Base-by-base conservation (phyloP, 2,329 filamentous ascomycete genomes). In the Penicillium psychrosexuale region DNA sequence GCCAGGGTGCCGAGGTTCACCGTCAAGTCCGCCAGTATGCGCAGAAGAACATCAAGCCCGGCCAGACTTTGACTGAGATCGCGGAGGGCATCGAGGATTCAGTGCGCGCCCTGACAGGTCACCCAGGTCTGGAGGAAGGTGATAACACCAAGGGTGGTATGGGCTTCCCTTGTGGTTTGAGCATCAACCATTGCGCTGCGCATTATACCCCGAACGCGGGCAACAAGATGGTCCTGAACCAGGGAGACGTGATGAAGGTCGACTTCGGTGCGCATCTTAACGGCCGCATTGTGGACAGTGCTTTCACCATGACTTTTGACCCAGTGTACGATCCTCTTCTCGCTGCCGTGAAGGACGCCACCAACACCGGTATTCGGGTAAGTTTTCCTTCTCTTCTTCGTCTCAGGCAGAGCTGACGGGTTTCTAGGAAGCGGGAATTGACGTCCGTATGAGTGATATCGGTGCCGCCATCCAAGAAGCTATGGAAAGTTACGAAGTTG, bases 401-500 rank as follows among this genome's bases (percentile, higher is more conserved):
- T 42, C 31, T 45, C 50, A 24, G 13, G 8, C 22, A 33, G 48
- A 51, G 48, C 55, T 66, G 44, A 63, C 54, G n/a, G 7, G 8
- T 11, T n/a, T 51, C 22, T 62, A 85, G 80, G 89, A 95, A 78
- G 91, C 92, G 6, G 92, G 92, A 66, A 96, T 97, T 67, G 92
- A 97, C 70, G 91, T 91, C 44, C 86, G 92, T 53, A 86, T 97
- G 66, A 87, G 88, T 60, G 91, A 96, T 67, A 89, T 96, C 60
- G 90, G 91, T 57, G 88, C 84, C 9, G 81, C 84, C 17, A 93
- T 96, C 65, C 91, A 96, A 75, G 91, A 96, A 75, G 84, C 88
- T 28, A 96, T 96, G 91, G 91, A 96, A 77, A 92, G 89, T 73
- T 94, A 93, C 75, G 91, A 96, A 76, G 84, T 93, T 47, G 89